A percentile compares a stretch with the other conserved stretches of the same genome.
phyloP scores from a whole-genome alignment of 495 filamentous ascomycete species.

The Pseudotulostoma volvatum region DNA sequence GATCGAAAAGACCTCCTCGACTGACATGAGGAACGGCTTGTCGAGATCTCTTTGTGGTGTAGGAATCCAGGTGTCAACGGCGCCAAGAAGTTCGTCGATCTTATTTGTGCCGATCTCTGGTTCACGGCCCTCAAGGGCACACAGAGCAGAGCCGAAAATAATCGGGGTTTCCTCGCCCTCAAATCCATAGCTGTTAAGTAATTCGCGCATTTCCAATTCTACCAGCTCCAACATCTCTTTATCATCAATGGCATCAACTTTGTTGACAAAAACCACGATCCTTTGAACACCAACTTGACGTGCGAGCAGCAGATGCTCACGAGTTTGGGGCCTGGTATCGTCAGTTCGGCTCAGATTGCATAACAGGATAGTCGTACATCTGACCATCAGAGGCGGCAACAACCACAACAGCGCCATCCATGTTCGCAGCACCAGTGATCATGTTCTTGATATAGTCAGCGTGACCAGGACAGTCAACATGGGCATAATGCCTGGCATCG shows the following conservation, averaged over 20 bases:
- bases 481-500: constrained; percentile 83
- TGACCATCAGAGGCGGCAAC: constrained; percentile 97
- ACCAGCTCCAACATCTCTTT: constrained; percentile 99
- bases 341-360: constrained; percentile 9
- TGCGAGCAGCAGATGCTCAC: constrained; percentile 94
- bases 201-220: constrained; percentile 99
- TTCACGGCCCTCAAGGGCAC: constrained; percentile 74
- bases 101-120: constrained; percentile 74
- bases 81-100: constrained; percentile 74
- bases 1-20: constrained; percentile 98
- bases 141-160: constrained; percentile 87
- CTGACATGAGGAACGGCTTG: constrained; percentile 96
- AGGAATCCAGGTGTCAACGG: constrained; percentile 93
- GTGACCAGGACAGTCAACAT: constrained; percentile 99
- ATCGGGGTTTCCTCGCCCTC: constrained; percentile 97
- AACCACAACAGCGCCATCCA: constrained; percentile 97
- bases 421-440: constrained; percentile 94
- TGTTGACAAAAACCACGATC: constrained; percentile 99
- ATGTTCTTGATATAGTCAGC: constrained; percentile 99
- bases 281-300: constrained; percentile 95
- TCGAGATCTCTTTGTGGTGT: constrained; percentile 79
- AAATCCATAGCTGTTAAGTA: constrained; percentile 81
- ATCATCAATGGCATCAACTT: constrained; percentile 91
- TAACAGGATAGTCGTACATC: constrained; percentile 41
- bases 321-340: constrained; percentile 65